These are phyloP conservation scores for Phytophthora idaei DNA, from an alignment of 352 stramenopile genomes.

Conservation along the genomic window DNA sequence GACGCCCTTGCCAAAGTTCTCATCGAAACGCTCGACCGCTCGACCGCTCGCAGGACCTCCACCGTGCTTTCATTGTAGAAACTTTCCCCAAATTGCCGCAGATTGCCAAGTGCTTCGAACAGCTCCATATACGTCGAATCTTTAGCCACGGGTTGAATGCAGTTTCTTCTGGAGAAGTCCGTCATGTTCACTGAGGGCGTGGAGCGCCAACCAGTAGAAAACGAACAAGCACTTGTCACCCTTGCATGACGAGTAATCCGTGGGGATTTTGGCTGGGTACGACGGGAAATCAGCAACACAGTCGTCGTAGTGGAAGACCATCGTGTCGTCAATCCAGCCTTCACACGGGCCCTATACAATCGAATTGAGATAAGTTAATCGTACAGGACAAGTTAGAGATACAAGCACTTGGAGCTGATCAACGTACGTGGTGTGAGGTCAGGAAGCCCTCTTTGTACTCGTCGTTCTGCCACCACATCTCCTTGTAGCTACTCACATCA, in stretches of 20 bases:
- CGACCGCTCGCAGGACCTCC: too few species aligned
- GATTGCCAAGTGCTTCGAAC: too few species aligned
- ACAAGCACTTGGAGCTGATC: background rate
- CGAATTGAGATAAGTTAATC: too few species aligned
- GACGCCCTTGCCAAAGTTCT: too few species aligned
- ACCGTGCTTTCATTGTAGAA: too few species aligned
- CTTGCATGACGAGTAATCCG: constrained; percentile 55
- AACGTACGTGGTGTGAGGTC: constrained; percentile 45
- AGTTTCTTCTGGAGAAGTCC: too few species aligned
- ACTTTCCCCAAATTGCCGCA: too few species aligned
- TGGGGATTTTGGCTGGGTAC: constrained; percentile 53
- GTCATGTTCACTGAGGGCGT: constrained; percentile 4
- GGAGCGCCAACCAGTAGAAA: constrained; percentile 62
- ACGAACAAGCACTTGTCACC: constrained; percentile 44
- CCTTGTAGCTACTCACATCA: constrained; percentile 38
- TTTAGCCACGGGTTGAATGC: too few species aligned
- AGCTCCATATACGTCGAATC: too few species aligned
- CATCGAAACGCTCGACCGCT: too few species aligned
- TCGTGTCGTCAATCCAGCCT: constrained; percentile 52
- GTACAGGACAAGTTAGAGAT: too few species aligned
- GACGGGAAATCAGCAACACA: constrained; percentile 42
- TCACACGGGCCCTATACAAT: constrained; percentile 47
- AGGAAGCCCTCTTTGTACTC: constrained; percentile 48
- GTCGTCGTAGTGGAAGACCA: constrained; percentile 53
- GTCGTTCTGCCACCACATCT: constrained; percentile 52